Percentiles rank a stretch among this genome's conserved stretches.
Conservation (phyloP, 495 filamentous ascomycete genomes). For the Filosporella fistucella region DNA sequence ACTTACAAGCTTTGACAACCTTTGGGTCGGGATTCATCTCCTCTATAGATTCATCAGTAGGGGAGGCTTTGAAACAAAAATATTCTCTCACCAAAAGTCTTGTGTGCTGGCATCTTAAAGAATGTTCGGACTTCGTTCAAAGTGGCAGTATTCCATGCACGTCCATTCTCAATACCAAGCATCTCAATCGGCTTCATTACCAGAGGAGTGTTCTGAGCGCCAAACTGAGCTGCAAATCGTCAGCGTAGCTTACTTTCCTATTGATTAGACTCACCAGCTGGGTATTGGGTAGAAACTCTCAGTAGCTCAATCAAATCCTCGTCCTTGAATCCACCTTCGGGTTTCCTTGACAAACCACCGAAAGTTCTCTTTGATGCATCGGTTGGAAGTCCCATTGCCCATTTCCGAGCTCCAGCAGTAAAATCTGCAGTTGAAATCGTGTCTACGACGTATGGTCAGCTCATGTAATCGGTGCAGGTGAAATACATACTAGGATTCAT, state of each 20-base stretch:
- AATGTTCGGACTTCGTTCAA: constrained; percentile 86
- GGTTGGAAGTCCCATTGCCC: constrained; percentile 50
- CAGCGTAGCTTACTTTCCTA: no score
- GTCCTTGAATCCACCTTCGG: constrained; percentile 59
- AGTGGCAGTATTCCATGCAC: constrained; percentile 76
- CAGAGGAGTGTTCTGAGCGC: constrained; percentile 69
- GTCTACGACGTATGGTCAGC: no score
- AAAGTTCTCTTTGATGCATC: constrained; percentile 50
- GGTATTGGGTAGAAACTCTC: constrained; percentile 59
- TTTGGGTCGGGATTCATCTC: constrained; percentile 78
- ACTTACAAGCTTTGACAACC: no score
- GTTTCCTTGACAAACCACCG: constrained; percentile 52
- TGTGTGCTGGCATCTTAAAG: constrained; percentile 69
- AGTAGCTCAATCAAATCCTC: constrained; percentile 68
- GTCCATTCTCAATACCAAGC: constrained; percentile 79
- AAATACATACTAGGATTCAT: no score
- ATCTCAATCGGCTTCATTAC: constrained; percentile 75
- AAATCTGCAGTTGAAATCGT: constrained; percentile 43
- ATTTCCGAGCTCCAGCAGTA: constrained; percentile 47
- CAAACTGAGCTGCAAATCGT: constrained; percentile 57
- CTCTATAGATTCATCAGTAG: no score
- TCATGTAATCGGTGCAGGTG: no score
- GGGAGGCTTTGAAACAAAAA: no score
- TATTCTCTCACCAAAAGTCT: no score
- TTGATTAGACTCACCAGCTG: no score